These are phyloP conservation scores for Stenogyne calaminthoides DNA, from an alignment of 305 asterid genomes.

Conservation along the genomic window DNA sequence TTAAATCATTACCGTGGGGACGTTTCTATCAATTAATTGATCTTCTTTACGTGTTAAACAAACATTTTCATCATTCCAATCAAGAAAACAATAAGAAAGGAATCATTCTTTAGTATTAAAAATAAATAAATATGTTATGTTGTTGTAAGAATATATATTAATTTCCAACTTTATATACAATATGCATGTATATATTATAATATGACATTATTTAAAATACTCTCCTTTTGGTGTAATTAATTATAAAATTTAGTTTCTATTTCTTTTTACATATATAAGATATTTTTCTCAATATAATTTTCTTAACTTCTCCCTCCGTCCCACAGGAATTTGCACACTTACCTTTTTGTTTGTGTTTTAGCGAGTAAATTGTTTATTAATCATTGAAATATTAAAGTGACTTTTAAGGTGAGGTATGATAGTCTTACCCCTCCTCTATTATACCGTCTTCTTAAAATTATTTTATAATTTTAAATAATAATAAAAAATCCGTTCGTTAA, in stretches of 20 bases:
- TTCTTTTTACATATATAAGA: neutral
- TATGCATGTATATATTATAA: neutral
- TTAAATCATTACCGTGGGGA: constrained; percentile 37
- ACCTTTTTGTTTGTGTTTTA: too few relatives aligned
- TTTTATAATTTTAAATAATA: too few relatives aligned
- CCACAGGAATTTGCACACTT: too few relatives aligned
- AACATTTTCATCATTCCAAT: constrained; percentile 39
- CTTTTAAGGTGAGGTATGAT: too few relatives aligned
- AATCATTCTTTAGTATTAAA: neutral
- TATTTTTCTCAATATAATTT: neutral
- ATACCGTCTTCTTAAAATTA: too few relatives aligned
- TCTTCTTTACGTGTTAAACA: constrained; percentile 13
- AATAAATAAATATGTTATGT: neutral
- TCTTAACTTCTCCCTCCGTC: too few relatives aligned
- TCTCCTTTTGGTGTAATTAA: neutral
- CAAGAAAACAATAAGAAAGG: neutral
- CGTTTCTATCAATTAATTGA: constrained; percentile 16
- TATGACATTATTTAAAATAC: neutral
- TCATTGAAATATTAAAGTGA: too few relatives aligned
- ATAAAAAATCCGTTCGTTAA: too few relatives aligned
- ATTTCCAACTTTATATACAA: neutral
- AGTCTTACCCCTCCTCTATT: too few relatives aligned
- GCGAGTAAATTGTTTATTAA: too few relatives aligned
- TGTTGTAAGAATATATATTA: neutral
- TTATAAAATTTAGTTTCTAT: neutral